phyloP scores from a whole-genome alignment of 257 asterid genomes.

The Leonotis leonurus region DNA sequence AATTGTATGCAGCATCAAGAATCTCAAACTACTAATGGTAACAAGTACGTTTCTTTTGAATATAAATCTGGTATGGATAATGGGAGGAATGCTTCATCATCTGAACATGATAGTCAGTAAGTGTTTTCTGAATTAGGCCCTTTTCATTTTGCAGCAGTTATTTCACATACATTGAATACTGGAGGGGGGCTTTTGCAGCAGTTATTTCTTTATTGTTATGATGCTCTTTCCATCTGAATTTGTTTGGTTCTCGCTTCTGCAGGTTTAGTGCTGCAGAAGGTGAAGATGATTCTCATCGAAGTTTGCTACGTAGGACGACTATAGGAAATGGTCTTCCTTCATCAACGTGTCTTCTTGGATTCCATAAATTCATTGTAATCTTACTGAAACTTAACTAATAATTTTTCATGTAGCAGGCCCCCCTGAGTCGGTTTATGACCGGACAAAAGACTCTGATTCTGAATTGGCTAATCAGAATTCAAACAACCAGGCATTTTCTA shows the following conservation, averaged over 20 bases:
- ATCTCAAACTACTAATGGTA: conserved; percentile 65
- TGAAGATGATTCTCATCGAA: conserved; percentile 61
- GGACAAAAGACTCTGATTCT: conserved; percentile 94
- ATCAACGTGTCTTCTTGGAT: conserved; percentile 22
- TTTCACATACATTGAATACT: neutral
- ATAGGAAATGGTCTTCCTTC: conserved; percentile 69
- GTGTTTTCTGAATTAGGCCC: conserved; percentile 25
- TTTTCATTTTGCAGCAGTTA: neutral
- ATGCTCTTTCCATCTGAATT: conserved; percentile 14
- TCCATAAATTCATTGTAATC: conserved; percentile 13
- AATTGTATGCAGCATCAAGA: conserved; percentile 82
- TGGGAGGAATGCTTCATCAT: conserved; percentile 75
- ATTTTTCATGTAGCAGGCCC: conserved; percentile 53
- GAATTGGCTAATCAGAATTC: conserved; percentile 75
- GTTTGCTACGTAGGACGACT: conserved; percentile 64
- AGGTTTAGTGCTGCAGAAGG: conserved; percentile 96
- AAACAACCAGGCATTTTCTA: conserved; percentile 81
- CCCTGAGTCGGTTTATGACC: conserved; percentile 83
- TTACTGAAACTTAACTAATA: conserved; percentile 10
- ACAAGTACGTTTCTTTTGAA: conserved; percentile 74
- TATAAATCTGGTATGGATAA: conserved; percentile 79
- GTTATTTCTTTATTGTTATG: neutral
- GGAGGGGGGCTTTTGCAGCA: neutral
- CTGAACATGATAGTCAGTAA: conserved; percentile 97
- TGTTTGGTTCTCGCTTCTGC: conserved; percentile 14